Evolutionary conservation across 2,329 filamentous ascomycete genomes (phyloP), one percentile per base, ranked within the genome.

Genomic region (Botrytis paeoniae): DNA sequence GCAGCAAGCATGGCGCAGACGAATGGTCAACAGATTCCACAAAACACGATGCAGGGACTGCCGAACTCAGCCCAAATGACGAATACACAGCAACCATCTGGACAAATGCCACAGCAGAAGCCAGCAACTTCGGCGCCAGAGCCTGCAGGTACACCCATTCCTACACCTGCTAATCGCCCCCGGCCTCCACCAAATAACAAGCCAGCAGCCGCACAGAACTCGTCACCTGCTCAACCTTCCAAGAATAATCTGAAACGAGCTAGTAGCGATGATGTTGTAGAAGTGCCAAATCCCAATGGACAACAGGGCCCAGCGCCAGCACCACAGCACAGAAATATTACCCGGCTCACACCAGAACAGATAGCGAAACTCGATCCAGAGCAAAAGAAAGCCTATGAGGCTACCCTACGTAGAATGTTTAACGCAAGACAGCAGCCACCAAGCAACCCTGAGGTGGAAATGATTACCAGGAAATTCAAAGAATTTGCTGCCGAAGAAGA

Each of bases 261-360:
- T 5, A 82, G 75, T 63, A 81, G 80, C 71, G 85, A 87, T 75
- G 85, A 87, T 76, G 78, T 82, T n/a, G 77, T 82, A 51, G 85
- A 85, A 72, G 77, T 81, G 45, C 82, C 82, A 63, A 81, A 83
- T 74, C 82, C 82, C 12, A 82, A 82, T 72, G 59, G 71, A 18
- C 77, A 77, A 59, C 78, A 74, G 45, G 63, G 63, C 9, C 70
- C 63, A 61, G 72, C 75, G 54, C 65, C 75, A 39, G 51, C 73
- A 18, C 71, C 76, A 14, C 80, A 81, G 61, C 82, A 81, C 72
- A 76, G 77, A 69, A 81, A 77, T 70, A 70, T 76, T 62, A 73
- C 79, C 32, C 82, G 82, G 41, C 62, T 77, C 14, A 80, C 77
- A 8, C 72, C 77, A 41, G 74, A 78, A 39, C 77, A 81, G 66